Conservation (phyloP, 2,329 filamentous ascomycete genomes). For the Penicillium decumbens region DNA sequence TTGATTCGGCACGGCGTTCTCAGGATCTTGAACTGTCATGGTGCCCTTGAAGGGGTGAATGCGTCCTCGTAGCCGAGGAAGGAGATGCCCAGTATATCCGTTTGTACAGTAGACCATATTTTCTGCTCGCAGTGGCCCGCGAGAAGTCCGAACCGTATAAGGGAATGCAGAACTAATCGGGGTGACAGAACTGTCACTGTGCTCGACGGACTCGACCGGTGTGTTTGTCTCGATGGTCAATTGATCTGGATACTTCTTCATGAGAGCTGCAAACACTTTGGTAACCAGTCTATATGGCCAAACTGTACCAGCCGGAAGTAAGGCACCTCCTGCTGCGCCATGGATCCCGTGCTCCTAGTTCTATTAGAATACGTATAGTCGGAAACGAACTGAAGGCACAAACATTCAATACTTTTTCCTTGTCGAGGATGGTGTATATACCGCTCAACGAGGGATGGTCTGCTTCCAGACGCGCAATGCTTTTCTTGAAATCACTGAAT, state of each 20-base stretch:
- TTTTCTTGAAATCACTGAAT: slow-evolving; percentile 19
- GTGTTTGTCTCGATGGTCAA: slow-evolving; percentile 33
- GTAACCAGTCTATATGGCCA: slow-evolving; percentile 39
- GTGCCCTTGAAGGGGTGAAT: slow-evolving; percentile 40
- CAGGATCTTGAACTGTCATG: slow-evolving; percentile 43
- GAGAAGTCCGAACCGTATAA: slow-evolving; percentile 33
- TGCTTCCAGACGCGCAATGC: slow-evolving; percentile 19
- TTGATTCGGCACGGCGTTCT: slow-evolving; percentile 15
- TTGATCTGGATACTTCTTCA: slow-evolving; percentile 22
- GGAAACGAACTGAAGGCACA: background rate
- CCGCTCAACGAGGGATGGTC: slow-evolving; percentile 24
- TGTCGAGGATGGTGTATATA: slow-evolving; percentile 23
- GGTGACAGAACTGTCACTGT: slow-evolving; percentile 4
- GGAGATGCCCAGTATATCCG: slow-evolving; percentile 40
- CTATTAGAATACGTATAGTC: background rate
- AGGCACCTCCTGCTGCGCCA: slow-evolving; percentile 20
- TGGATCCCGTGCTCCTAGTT: slow-evolving; percentile 19
- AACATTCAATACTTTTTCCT: slow-evolving; percentile 13
- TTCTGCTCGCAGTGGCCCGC: slow-evolving; percentile 33
- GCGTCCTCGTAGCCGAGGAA: slow-evolving; percentile 37
- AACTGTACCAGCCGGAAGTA: slow-evolving; percentile 31
- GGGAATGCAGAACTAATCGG: slow-evolving; percentile 14
- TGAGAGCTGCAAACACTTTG: slow-evolving; percentile 20
- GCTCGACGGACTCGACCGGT: slow-evolving; percentile 24
- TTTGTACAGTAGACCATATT: slow-evolving; percentile 45